These are phyloP conservation scores for Stemphylium beticola DNA, from an alignment of 2,329 filamentous ascomycete genomes.

Conservation along the genomic window DNA sequence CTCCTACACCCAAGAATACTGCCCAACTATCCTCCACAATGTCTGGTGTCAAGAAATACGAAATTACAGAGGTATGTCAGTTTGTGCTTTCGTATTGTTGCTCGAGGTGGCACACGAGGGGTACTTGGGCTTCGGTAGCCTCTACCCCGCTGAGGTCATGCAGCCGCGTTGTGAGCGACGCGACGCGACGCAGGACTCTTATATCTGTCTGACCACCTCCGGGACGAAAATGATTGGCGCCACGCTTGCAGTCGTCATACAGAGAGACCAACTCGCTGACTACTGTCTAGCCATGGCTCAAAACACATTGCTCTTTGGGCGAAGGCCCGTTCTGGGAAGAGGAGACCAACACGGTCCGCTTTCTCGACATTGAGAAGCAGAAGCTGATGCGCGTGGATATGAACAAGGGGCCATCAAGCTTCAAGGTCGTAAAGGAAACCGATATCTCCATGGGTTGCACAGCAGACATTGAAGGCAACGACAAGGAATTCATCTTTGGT, in stretches of 20 bases:
- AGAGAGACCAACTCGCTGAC: slow-evolving; percentile 14
- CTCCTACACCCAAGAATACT: slow-evolving; percentile 20
- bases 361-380: slow-evolving; percentile 82
- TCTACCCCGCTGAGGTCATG: slow-evolving; percentile 32
- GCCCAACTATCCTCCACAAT: slow-evolving; percentile 24
- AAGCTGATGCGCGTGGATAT: slow-evolving; percentile 76
- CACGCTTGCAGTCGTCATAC: neutral
- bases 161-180: slow-evolving; percentile 4
- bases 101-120: slow-evolving; percentile 20
- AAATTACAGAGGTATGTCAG: slow-evolving; percentile 45
- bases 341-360: slow-evolving; percentile 69
- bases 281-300: slow-evolving; percentile 57
- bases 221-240: neutral
- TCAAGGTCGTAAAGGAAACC: slow-evolving; percentile 62
- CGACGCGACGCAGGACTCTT: neutral
- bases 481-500: slow-evolving; percentile 75
- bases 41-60: slow-evolving; percentile 42
- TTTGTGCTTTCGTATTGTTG: neutral
- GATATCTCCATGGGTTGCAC: slow-evolving; percentile 65
- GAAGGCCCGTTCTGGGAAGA: slow-evolving; percentile 79
- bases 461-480: slow-evolving; percentile 74
- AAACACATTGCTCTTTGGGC: slow-evolving; percentile 69
- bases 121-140: slow-evolving; percentile 22
- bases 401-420: slow-evolving; percentile 64
- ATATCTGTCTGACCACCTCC: neutral